A percentile compares a stretch with the other conserved stretches of the same genome.
Conservation (phyloP, 1,284 basidiomycete genomes). For the Hymenochaete sp. region DNA sequence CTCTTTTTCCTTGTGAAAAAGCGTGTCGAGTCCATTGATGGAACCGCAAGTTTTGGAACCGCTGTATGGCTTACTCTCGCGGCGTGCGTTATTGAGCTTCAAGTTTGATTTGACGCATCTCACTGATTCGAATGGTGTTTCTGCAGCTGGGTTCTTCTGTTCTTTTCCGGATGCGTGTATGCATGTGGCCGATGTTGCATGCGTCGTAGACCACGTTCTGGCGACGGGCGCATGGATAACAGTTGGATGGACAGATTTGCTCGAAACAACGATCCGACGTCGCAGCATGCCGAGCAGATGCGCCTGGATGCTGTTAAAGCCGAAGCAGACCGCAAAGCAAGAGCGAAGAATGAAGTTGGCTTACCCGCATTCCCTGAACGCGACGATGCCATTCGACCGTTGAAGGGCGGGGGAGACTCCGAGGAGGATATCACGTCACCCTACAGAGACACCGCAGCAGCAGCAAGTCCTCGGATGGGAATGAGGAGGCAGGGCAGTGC, state of each 20-base stretch:
- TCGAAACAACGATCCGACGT: slow-evolving; percentile 21
- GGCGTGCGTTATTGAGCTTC: no score
- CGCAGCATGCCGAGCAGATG: slow-evolving; percentile 49
- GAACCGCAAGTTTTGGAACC: slow-evolving; percentile 66
- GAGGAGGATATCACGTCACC: slow-evolving; percentile 20
- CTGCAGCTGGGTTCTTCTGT: slow-evolving; percentile 72
- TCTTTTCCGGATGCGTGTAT: slow-evolving; percentile 82
- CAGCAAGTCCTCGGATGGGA: slow-evolving; percentile 20
- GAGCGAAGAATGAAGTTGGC: slow-evolving; percentile 55
- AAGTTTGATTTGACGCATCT: no score
- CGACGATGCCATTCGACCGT: slow-evolving; percentile 47
- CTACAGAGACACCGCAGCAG: slow-evolving; percentile 18
- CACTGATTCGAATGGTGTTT: no score
- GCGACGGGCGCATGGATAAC: slow-evolving; percentile 24
- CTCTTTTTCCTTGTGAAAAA: slow-evolving; percentile 79
- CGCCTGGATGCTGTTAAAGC: slow-evolving; percentile 75
- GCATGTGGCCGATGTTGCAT: slow-evolving; percentile 75
- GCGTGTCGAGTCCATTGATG: slow-evolving; percentile 66
- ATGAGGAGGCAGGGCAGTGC: slow-evolving; percentile 28
- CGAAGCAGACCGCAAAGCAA: slow-evolving; percentile 70
- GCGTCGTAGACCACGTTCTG: slow-evolving; percentile 38
- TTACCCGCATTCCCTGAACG: slow-evolving; percentile 66
- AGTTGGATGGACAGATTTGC: slow-evolving; percentile 22
- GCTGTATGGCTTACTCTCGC: slow-evolving; percentile 82
- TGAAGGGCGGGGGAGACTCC: slow-evolving; percentile 25